These are phyloP conservation scores for Lithospermum erythrorhizon DNA, from an alignment of 257 asterid genomes.

Conservation along the genomic window DNA sequence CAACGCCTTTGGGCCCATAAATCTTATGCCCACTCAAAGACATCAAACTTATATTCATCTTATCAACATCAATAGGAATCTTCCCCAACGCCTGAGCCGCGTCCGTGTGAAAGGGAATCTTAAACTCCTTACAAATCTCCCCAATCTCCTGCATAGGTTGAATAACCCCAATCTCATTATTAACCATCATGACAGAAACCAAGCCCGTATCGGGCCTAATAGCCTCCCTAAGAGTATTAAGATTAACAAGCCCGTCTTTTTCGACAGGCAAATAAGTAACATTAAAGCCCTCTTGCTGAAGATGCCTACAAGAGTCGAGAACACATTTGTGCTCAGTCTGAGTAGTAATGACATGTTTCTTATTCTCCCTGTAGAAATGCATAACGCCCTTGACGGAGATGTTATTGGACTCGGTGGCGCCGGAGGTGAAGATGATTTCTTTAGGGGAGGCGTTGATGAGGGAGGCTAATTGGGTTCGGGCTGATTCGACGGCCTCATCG, in stretches of 20 bases:
- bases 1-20: slow-evolving; percentile 93
- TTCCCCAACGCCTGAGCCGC: slow-evolving; percentile 95
- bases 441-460: slow-evolving; percentile 80
- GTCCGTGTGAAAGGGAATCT: slow-evolving; percentile 77
- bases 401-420: slow-evolving; percentile 91
- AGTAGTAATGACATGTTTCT: slow-evolving; percentile 92
- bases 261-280: slow-evolving; percentile 80
- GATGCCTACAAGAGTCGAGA: slow-evolving; percentile 77
- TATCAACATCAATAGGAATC: slow-evolving; percentile 75
- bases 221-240: slow-evolving; percentile 52
- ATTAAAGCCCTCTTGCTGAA: slow-evolving; percentile 89
- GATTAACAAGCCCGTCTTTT: slow-evolving; percentile 59
- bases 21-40: slow-evolving; percentile 94
- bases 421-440: slow-evolving; percentile 92
- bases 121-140: slow-evolving; percentile 66
- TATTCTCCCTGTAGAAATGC: slow-evolving; percentile 81
- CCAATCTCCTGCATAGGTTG: slow-evolving; percentile 93
- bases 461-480: slow-evolving; percentile 50
- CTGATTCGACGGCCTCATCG: slow-evolving; percentile 69
- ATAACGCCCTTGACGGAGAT: slow-evolving; percentile 80
- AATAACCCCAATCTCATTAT: slow-evolving; percentile 92
- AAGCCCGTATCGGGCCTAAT: slow-evolving; percentile 86
- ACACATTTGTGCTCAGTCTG: slow-evolving; percentile 99
- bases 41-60: slow-evolving; percentile 90
- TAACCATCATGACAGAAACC: slow-evolving; percentile 91